Evolutionary conservation across 345 rosid genomes (phyloP), one percentile per base, ranked within the genome.

Genomic region (Leavenworthia alabamica): DNA sequence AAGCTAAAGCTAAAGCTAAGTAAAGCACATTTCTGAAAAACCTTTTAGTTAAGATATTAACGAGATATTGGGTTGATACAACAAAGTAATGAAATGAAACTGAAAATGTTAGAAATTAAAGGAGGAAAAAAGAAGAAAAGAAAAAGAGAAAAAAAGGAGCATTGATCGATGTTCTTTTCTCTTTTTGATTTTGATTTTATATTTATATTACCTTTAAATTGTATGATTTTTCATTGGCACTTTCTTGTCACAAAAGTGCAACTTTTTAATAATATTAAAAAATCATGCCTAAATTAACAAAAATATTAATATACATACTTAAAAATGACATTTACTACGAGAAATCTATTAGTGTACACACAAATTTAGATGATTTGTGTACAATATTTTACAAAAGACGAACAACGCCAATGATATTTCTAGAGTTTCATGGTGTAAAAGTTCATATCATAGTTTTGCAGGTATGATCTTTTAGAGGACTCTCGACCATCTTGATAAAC

Each of bases 161-260:
- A 33, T 20, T 20, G 29, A 60, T 60, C 31, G 31, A 44, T 6
- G 53, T 46, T 13, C 10, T 60, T 59, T 43, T 42, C 16, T 58
- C 8, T 22, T 7, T 19, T 20, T 60, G 32, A 31, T 27, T 28
- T 46, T 45, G 10, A 14, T 45, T 44, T 60, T 10, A 56, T 54
- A 37, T 47, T 52, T 56, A 19, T 24, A 46, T 51, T 54, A 64
- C 37, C 66, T 60, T 31, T 60, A 57, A 44, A 29, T 16, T 22
- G 26, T 31, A n/a, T 27, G 51, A 31, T 17, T 43, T 44, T 29
- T 44, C 41, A 19, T 44, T 44, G 42, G 52, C 11, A 31, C 32
- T 29, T 22, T 57, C 9, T 60, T 8, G 54, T 32, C 52, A 44
- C 14, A 31, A 60, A 59, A 19, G 41, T 16, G 17, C 8, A 11